Evolutionary conservation across 257 asterid genomes (phyloP).

Genomic region (Solanum medicagineum): DNA sequence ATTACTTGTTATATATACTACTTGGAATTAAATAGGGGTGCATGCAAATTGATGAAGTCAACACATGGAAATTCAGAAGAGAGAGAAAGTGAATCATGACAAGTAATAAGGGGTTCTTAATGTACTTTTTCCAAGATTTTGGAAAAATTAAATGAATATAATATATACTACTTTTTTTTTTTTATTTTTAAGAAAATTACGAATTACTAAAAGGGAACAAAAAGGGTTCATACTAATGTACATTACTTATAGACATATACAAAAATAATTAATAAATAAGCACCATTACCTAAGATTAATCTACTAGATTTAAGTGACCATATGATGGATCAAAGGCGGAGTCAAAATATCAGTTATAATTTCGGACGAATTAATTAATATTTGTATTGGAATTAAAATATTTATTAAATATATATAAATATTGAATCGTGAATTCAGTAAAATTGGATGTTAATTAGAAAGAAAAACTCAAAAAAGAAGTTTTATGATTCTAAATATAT

Average conservation of each 20-base stretch:
- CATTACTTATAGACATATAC: background rate
- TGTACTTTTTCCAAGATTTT: slow-evolving; percentile 23
- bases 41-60: slow-evolving; percentile 10
- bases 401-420: no score
- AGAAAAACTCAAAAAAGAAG: no score
- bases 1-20: background rate
- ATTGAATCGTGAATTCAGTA: no score
- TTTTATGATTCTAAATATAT: no score
- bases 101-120: background rate
- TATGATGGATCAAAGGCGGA: background rate
- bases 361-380: no score
- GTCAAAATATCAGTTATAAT: background rate
- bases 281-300: background rate
- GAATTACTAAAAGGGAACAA: background rate
- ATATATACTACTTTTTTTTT: background rate
- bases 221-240: background rate
- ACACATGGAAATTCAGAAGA: slow-evolving; percentile 16
- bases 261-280: background rate
- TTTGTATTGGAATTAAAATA: no score
- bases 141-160: background rate
- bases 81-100: background rate
- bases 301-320: background rate
- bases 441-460: no score
- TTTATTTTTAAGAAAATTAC: background rate
- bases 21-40: background rate